Evolutionary conservation across 345 rosid genomes (phyloP).

Genomic region (Pseudoturritis turrita): DNA sequence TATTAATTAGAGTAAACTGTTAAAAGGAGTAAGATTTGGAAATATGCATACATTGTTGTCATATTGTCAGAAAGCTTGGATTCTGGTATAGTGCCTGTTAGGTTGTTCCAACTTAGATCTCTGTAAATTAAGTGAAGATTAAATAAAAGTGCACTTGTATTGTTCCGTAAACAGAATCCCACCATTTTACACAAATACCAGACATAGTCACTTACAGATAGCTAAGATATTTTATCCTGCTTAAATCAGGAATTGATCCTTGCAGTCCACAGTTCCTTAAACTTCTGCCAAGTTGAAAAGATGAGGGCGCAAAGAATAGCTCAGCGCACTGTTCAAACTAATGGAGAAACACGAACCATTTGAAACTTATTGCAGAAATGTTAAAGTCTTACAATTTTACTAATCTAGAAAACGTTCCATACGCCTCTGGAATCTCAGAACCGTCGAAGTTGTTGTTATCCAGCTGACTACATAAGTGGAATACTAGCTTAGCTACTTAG

Average conservation of each 20-base stretch:
- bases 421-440: conserved; percentile 55
- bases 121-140: conserved; percentile 28
- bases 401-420: conserved; percentile 45
- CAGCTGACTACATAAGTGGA: conserved; percentile 58
- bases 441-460: conserved; percentile 76
- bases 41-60: conserved; percentile 56
- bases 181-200: not conserved
- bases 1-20: not conserved
- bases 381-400: conserved; percentile 53
- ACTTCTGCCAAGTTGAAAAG: conserved; percentile 53
- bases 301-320: not conserved
- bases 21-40: not conserved
- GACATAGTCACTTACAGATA: conserved; percentile 52
- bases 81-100: conserved; percentile 62
- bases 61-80: conserved; percentile 51
- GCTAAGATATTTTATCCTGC: conserved; percentile 42
- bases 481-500: not conserved
- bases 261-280: conserved; percentile 72
- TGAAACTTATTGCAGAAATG: not conserved
- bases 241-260: conserved; percentile 74
- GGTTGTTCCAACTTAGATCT: conserved; percentile 69
- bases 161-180: conserved; percentile 5
- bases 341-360: not conserved
- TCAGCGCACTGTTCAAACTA: not conserved
- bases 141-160: not conserved